These are phyloP conservation scores for Lizonia empirigonia DNA, from an alignment of 2,329 filamentous ascomycete species.

Conservation along the genomic window DNA sequence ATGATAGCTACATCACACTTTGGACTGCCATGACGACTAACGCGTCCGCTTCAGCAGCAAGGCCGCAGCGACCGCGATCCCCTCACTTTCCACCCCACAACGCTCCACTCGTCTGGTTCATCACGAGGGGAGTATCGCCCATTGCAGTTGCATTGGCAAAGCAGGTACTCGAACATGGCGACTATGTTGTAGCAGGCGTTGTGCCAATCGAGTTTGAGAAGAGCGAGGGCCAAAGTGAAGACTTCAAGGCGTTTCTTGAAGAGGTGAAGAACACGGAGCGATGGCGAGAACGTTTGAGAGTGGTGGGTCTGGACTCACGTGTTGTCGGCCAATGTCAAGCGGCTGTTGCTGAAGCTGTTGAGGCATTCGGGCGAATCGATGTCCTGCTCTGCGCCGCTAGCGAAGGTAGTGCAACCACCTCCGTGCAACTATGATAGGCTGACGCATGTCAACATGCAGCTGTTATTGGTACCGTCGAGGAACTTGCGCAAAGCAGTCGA, in stretches of 20 bases:
- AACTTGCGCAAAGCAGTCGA: conserved; percentile 73
- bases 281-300: conserved; percentile 77
- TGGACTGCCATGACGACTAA: conserved; percentile 9
- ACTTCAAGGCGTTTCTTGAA: conserved; percentile 79
- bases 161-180: conserved; percentile 84
- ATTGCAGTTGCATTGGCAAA: conserved; percentile 82
- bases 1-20: neutral
- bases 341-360: conserved; percentile 83
- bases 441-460: conserved; percentile 55
- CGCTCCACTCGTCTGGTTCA: conserved; percentile 85
- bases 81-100: conserved; percentile 65
- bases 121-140: conserved; percentile 85
- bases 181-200: conserved; percentile 85
- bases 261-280: conserved; percentile 71
- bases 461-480: conserved; percentile 88
- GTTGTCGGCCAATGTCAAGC: conserved; percentile 76
- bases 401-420: conserved; percentile 64
- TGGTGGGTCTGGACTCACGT: conserved; percentile 65
- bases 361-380: conserved; percentile 84
- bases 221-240: conserved; percentile 70
- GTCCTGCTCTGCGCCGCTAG: conserved; percentile 89
- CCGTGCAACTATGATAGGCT: neutral
- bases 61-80: conserved; percentile 44
- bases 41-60: conserved; percentile 8
- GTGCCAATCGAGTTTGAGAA: conserved; percentile 76